Evolutionary conservation across 2,329 filamentous ascomycete genomes (phyloP), one percentile per base, ranked within the genome.

Genomic region (Aspergillus caelatus): DNA sequence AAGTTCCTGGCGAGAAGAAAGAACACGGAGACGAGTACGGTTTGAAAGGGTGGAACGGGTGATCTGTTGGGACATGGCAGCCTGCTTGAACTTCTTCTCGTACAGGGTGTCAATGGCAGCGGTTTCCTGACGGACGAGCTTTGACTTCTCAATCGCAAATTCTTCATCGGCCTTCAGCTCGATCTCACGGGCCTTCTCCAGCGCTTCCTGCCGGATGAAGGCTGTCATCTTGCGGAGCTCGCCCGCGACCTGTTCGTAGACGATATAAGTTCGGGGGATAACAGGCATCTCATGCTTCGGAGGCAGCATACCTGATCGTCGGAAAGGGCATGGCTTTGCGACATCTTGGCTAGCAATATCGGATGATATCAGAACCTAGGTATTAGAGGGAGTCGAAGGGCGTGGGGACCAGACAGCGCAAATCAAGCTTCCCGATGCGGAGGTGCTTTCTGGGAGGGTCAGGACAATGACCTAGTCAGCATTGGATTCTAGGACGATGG

Each of bases 211-310:
- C 81, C 93, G 92, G 89, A 99, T 99, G 88, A 99, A 99, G 78
- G 94, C 94, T 65, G 95, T 98, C 95, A 99, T 99, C 88, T 99
- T 99, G 86, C 92, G 94, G 82, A 99, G 92, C 89, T 99, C 95
- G 83, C 92, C 90, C 83, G 92, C 90, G 86, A 99, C 95, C 93
- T 98, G 63, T 62, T 57, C 41, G 60, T 57, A 48, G 61, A 63
- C 64, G 62, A 58, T 54, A 58, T 67, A 57, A 68, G 62, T 65
- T 65, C 64, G 50, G 63, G 66, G 16, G 26, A 72, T 23, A n/a
- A 43, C 79, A 57, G 21, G 48, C 34, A 41, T 39, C n/a, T n/a
- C 48, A 52, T 52, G n/a, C 23, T 53, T 53, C 43, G 46, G 26
- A 28, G 12, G 21, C 16, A 39, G 65, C 78, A 76, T 88, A 95